Evolutionary conservation across 2,329 filamentous ascomycete species (phyloP).

Genomic region (Periconia sp.): DNA sequence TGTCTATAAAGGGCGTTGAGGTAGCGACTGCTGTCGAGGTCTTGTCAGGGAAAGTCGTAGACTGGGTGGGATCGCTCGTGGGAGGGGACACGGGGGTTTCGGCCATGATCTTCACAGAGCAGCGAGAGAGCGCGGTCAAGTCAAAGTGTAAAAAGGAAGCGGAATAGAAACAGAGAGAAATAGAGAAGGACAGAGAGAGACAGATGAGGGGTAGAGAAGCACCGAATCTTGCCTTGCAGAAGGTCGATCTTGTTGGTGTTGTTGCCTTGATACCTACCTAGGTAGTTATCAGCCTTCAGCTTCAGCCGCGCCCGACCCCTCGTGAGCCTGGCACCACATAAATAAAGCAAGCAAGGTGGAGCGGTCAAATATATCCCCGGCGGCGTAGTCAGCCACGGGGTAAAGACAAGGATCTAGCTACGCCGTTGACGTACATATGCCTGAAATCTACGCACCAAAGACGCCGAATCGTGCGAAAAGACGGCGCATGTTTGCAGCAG

Average conservation of each 20-base stretch:
- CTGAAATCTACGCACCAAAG: too few relatives aligned
- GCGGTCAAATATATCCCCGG: neutral
- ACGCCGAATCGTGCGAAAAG: too few relatives aligned
- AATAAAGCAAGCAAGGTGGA: neutral
- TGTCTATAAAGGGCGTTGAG: constrained; percentile 39
- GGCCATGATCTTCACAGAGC: neutral
- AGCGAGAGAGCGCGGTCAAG: too few relatives aligned
- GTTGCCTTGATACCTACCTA: too few relatives aligned
- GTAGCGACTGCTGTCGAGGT: constrained; percentile 24
- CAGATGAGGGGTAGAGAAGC: too few relatives aligned
- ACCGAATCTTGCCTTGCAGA: too few relatives aligned
- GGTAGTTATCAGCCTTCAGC: neutral
- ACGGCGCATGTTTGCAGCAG: too few relatives aligned
- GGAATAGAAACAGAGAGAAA: too few relatives aligned
- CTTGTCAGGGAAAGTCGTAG: constrained; percentile 28
- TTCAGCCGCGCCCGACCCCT: neutral
- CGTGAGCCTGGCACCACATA: too few relatives aligned
- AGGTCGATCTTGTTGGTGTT: neutral
- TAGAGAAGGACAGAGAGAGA: too few relatives aligned
- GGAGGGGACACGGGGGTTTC: constrained; percentile 14
- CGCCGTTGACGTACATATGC: neutral
- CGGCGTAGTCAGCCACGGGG: neutral
- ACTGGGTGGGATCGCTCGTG: constrained; percentile 17
- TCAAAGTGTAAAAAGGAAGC: too few relatives aligned
- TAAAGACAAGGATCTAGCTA: too few relatives aligned